Conservation (phyloP, 2,329 filamentous ascomycete species). For the Alternaria triticimaculans region DNA sequence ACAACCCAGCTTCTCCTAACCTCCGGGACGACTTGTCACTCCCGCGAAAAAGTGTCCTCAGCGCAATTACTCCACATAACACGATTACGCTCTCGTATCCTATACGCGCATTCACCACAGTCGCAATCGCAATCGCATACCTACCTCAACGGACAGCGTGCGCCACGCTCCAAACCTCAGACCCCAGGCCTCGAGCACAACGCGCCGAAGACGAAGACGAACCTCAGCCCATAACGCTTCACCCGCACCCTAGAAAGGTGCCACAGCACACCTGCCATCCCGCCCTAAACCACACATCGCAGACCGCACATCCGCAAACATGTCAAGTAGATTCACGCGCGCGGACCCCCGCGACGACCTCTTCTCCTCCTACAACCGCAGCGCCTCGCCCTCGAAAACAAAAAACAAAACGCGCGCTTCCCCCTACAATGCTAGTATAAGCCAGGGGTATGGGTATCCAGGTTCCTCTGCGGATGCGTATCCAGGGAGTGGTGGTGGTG, state of each 20-base stretch:
- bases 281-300: not conserved
- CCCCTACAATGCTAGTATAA: conserved; percentile 28
- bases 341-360: conserved; percentile 45
- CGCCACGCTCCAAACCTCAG: not conserved
- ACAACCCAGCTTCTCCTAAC: conserved; percentile 6
- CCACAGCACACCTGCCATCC: not conserved
- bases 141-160: not conserved
- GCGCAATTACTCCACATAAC: not conserved
- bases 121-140: not conserved
- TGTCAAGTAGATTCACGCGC: conserved; percentile 41
- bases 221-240: not conserved
- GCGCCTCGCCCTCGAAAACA: conserved; percentile 47
- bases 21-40: conserved; percentile 3
- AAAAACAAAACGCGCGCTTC: conserved; percentile 30
- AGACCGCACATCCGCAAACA: conserved; percentile 13
- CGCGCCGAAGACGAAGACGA: not conserved
- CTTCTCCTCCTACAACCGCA: conserved; percentile 50
- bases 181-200: not conserved
- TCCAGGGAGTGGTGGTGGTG: conserved; percentile 24
- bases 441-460: conserved; percentile 32
- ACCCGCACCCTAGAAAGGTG: too few species aligned
- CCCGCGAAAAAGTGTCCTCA: not conserved
- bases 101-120: not conserved
- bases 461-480: conserved; percentile 37
- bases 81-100: not conserved